A percentile compares a stretch with the other conserved stretches of the same genome.
phyloP scores from a whole-genome alignment of 2,329 filamentous ascomycete species.

The Grosmannia serpens region DNA sequence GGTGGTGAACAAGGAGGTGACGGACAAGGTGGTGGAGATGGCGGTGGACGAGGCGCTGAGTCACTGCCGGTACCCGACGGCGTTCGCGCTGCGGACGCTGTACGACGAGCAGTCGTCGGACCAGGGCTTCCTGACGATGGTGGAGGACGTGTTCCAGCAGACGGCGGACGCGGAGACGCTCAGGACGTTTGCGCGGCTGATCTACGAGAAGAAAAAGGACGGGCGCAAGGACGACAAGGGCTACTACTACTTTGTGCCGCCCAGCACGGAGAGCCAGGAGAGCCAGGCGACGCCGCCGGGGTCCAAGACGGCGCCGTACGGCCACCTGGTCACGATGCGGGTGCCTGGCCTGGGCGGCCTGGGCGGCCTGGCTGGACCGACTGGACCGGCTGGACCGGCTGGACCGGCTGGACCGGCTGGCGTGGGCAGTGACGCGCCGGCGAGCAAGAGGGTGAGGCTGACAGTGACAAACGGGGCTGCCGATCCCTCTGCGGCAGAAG shows the following conservation, averaged over 20 bases:
- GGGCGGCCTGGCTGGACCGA: no score
- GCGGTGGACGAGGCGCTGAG: slow-evolving; percentile 48
- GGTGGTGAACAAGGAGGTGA: slow-evolving; percentile 28
- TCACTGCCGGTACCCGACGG: slow-evolving; percentile 47
- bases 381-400: neutral
- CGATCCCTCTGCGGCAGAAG: neutral
- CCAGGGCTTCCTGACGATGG: slow-evolving; percentile 40
- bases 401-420: slow-evolving; percentile 7
- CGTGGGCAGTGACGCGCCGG: slow-evolving; percentile 17
- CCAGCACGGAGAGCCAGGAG: slow-evolving; percentile 29
- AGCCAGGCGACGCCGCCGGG: slow-evolving; percentile 32
- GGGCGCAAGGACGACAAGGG: slow-evolving; percentile 41
- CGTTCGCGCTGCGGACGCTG: slow-evolving; percentile 47
- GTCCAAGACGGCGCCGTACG: slow-evolving; percentile 38
- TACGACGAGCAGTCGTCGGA: slow-evolving; percentile 47
- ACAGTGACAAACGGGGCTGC: slow-evolving; percentile 11
- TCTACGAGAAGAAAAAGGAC: slow-evolving; percentile 44
- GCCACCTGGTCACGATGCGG: slow-evolving; percentile 31
- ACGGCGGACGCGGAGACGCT: slow-evolving; percentile 41
- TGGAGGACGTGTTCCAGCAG: slow-evolving; percentile 47
- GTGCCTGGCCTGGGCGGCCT: slow-evolving; percentile 16
- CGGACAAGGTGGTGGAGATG: slow-evolving; percentile 41
- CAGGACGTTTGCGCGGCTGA: slow-evolving; percentile 36
- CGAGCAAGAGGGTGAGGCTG: slow-evolving; percentile 26
- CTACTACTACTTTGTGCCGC: slow-evolving; percentile 42